Conservation (phyloP, 768 basidiomycete genomes). For the Boletus subcaerulescens region DNA sequence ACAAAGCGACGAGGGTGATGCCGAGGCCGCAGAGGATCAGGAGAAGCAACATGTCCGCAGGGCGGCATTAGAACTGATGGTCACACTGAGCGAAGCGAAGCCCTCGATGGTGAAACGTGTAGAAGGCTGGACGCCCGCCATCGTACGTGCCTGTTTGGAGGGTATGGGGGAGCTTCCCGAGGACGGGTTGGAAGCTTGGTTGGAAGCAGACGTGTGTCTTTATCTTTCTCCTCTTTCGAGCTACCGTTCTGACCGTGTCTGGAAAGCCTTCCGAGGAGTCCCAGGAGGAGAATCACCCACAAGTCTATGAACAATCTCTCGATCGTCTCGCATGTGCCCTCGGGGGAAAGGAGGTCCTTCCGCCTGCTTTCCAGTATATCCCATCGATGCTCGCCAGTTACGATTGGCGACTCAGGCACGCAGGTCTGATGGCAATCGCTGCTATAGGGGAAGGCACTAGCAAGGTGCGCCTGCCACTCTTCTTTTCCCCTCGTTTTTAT, state of each 20-base stretch:
- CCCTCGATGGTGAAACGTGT: constrained; percentile 67
- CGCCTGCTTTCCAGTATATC: constrained; percentile 78
- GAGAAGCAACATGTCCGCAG: constrained; percentile 68
- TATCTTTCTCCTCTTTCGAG: constrained; percentile 10
- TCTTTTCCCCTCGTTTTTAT: neutral
- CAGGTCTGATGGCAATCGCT: constrained; percentile 84
- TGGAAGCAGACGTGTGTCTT: constrained; percentile 68
- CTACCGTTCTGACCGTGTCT: neutral
- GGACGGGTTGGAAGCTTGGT: constrained; percentile 57
- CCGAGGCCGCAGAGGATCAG: constrained; percentile 51
- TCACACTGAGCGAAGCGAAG: constrained; percentile 72
- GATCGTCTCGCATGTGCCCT: constrained; percentile 81
- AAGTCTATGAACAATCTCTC: constrained; percentile 77
- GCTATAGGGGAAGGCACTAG: constrained; percentile 82
- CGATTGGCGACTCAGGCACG: constrained; percentile 85
- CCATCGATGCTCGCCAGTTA: constrained; percentile 78
- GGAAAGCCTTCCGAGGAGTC: constrained; percentile 61
- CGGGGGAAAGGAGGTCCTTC: constrained; percentile 72
- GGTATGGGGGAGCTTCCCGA: constrained; percentile 79
- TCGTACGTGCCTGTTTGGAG: constrained; percentile 76
- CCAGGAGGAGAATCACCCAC: constrained; percentile 61
- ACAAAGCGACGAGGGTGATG: constrained; percentile 28
- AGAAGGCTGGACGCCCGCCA: constrained; percentile 64
- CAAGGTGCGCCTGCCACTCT: constrained; percentile 40
- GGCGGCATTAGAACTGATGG: constrained; percentile 79